Evolutionary conservation across 192 early-diverging fungal species (phyloP).

Genomic region (Linnemannia schmuckeri): DNA sequence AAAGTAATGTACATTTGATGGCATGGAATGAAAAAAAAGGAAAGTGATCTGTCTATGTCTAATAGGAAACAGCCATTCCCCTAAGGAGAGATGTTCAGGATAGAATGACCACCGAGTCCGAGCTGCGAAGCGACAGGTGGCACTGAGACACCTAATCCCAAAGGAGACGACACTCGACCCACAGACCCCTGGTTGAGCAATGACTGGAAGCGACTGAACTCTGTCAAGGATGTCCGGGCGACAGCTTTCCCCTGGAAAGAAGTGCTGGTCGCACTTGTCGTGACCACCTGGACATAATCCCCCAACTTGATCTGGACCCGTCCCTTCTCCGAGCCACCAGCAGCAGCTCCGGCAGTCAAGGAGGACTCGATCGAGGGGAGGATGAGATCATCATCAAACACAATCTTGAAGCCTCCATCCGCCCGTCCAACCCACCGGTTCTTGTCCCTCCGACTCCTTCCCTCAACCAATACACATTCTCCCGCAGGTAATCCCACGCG

Average conservation of each 20-base stretch:
- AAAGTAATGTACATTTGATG: background rate
- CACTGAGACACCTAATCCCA: background rate
- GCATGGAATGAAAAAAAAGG: background rate
- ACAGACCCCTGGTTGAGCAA: constrained; percentile 1
- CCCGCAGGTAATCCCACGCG: constrained; percentile 39
- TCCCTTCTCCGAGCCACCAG: background rate
- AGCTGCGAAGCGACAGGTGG: background rate
- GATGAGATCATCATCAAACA: constrained; percentile 59
- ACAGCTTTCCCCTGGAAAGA: constrained; percentile 58
- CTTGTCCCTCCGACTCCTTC: constrained; percentile 55
- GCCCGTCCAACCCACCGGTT: constrained; percentile 66
- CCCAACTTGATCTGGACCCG: constrained; percentile 44
- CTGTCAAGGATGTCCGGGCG: constrained; percentile 45
- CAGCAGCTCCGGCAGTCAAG: background rate
- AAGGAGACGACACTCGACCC: background rate
- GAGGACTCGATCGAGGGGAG: constrained; percentile 38
- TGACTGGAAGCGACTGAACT: constrained; percentile 35
- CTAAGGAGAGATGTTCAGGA: background rate
- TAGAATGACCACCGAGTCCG: background rate
- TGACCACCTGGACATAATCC: constrained; percentile 56
- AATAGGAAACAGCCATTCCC: background rate
- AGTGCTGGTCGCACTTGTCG: constrained; percentile 47
- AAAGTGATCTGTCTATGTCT: background rate
- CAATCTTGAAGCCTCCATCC: constrained; percentile 79
- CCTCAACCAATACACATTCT: constrained; percentile 54